These are phyloP conservation scores for Boletus rubescentipes DNA, from an alignment of 768 basidiomycete genomes.

Conservation along the genomic window DNA sequence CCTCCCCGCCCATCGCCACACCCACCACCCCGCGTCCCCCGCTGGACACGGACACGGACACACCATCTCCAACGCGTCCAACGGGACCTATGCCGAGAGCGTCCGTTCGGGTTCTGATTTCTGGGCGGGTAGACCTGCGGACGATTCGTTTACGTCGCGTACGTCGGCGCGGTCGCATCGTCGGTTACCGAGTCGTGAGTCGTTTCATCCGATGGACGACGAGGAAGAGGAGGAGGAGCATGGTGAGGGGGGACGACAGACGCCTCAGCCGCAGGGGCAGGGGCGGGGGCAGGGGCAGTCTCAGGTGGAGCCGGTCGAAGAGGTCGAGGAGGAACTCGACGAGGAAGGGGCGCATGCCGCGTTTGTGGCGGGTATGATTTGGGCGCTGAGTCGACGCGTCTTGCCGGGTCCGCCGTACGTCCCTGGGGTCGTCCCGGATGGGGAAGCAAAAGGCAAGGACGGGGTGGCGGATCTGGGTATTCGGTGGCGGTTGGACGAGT, in stretches of 20 bases:
- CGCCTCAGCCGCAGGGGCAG: slow-evolving; percentile 16
- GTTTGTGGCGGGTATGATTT: slow-evolving; percentile 88
- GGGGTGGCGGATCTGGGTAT: slow-evolving; percentile 38
- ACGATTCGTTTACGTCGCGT: slow-evolving; percentile 21
- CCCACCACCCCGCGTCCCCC: slow-evolving; percentile 5
- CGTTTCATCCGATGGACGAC: slow-evolving; percentile 34
- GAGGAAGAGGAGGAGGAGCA: slow-evolving; percentile 22
- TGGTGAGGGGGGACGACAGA: slow-evolving; percentile 13
- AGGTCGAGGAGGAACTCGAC: slow-evolving; percentile 47
- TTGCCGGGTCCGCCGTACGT: slow-evolving; percentile 78
- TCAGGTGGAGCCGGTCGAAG: neutral
- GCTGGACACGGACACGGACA: slow-evolving; percentile 23
- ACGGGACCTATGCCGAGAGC: slow-evolving; percentile 37
- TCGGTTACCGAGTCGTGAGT: slow-evolving; percentile 25
- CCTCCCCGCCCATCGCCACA: slow-evolving; percentile 9
- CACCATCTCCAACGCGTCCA: slow-evolving; percentile 15
- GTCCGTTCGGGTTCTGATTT: slow-evolving; percentile 74
- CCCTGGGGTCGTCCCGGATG: slow-evolving; percentile 32
- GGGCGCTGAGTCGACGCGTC: slow-evolving; percentile 67
- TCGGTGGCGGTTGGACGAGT: slow-evolving; percentile 80
- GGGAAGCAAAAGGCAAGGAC: slow-evolving; percentile 34
- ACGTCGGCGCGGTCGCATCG: slow-evolving; percentile 12
- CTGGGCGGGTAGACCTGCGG: slow-evolving; percentile 50
- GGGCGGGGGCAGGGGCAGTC: no score
- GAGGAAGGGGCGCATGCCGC: slow-evolving; percentile 81